Conservation (phyloP, 2,329 filamentous ascomycete genomes). For the Sarocladium kiliense region DNA sequence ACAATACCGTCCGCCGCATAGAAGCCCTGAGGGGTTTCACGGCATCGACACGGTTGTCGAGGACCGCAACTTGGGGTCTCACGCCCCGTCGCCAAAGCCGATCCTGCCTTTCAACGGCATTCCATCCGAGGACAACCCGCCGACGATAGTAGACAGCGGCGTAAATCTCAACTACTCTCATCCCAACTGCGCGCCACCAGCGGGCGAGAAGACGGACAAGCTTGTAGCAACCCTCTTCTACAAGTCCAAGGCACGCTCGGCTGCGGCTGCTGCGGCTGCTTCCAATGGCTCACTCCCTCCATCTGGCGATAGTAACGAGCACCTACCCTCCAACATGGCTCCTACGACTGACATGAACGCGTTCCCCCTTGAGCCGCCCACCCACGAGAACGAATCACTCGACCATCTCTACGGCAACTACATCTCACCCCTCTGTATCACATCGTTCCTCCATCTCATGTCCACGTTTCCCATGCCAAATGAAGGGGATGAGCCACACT, state of each 20-base stretch:
- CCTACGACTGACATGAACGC: slow-evolving; percentile 53
- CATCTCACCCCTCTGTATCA: slow-evolving; percentile 60
- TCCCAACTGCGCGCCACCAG: slow-evolving; percentile 52
- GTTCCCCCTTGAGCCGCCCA: slow-evolving; percentile 56
- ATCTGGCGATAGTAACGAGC: slow-evolving; percentile 27
- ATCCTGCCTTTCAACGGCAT: slow-evolving; percentile 53
- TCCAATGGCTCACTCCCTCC: slow-evolving; percentile 14
- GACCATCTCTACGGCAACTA: slow-evolving; percentile 63
- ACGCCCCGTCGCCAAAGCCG: slow-evolving; percentile 31
- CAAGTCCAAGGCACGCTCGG: slow-evolving; percentile 34
- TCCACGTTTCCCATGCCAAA: slow-evolving; percentile 52
- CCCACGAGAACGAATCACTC: slow-evolving; percentile 49
- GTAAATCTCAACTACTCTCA: slow-evolving; percentile 59
- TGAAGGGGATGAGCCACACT: slow-evolving; percentile 48
- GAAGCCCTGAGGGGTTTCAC: slow-evolving; percentile 46
- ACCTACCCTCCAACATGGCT: slow-evolving; percentile 48
- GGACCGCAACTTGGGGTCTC: slow-evolving; percentile 35
- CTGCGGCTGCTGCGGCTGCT: slow-evolving; percentile 22
- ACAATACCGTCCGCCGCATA: slow-evolving; percentile 53
- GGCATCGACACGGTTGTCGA: slow-evolving; percentile 63
- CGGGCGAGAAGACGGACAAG: slow-evolving; percentile 42
- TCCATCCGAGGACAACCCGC: slow-evolving; percentile 53
- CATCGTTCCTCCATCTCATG: slow-evolving; percentile 62
- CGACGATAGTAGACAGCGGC: slow-evolving; percentile 57
- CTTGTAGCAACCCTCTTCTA: slow-evolving; percentile 62